Conservation (phyloP, 2,329 filamentous ascomycete species). For the Ophiostoma fasciatum region DNA sequence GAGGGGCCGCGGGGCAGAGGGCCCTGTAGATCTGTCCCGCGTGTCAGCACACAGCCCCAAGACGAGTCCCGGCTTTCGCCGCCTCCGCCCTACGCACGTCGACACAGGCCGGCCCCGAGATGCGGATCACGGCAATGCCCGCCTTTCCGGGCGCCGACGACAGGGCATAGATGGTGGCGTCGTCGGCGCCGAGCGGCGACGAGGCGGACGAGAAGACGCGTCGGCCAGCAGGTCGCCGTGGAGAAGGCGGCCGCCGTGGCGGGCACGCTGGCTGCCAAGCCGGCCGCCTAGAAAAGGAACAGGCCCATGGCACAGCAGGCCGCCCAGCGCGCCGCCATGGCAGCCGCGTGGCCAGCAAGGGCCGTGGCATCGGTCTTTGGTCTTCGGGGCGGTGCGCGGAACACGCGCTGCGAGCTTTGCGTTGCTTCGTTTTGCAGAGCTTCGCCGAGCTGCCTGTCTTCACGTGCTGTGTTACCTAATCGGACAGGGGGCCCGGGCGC, state of each 20-base stretch:
- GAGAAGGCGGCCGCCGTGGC: no score
- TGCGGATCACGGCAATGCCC: conserved; percentile 78
- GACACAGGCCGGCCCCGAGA: conserved; percentile 66
- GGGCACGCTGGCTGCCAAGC: no score
- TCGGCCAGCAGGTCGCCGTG: no score
- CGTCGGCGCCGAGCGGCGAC: conserved; percentile 2
- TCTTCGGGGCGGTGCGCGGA: no score
- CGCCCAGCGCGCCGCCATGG: neutral
- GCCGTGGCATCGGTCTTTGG: neutral
- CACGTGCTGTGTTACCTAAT: no score
- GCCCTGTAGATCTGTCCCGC: conserved; percentile 33
- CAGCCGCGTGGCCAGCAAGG: neutral
- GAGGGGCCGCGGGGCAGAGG: conserved; percentile 32
- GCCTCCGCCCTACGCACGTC: no score
- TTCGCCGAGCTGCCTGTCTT: no score
- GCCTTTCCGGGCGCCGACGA: conserved; percentile 76
- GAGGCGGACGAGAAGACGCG: no score
- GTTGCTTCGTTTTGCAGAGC: no score
- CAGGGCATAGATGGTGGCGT: conserved; percentile 76
- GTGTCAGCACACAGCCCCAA: neutral
- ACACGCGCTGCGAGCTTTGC: no score
- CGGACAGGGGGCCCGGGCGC: no score
- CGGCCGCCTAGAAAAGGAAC: neutral
- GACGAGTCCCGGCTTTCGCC: no score
- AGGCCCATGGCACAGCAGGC: neutral